Conservation (phyloP, 148 eudicot genomes). For the Euryodendron excelsum region DNA sequence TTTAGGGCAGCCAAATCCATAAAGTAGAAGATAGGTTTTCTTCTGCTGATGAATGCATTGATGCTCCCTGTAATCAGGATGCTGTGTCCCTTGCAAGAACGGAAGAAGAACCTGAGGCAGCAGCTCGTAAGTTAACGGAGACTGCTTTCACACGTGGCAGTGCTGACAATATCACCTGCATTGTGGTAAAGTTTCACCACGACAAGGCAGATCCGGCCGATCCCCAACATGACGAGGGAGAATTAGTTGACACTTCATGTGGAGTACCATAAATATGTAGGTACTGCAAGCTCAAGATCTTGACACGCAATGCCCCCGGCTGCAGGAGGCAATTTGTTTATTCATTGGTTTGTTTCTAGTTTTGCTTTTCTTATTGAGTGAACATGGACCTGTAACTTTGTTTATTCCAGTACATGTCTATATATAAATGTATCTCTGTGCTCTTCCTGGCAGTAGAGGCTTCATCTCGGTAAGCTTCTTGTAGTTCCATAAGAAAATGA, state of each 20-base stretch:
- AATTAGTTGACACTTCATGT: neutral
- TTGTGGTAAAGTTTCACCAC: conserved; percentile 78
- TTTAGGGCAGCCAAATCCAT: neutral
- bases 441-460: neutral
- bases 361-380: conserved; percentile 8
- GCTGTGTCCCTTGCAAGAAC: conserved; percentile 75
- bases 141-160: conserved; percentile 91
- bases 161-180: conserved; percentile 93
- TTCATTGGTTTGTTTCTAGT: conserved; percentile 27
- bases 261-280: neutral
- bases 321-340: conserved; percentile 32
- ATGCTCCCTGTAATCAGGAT: conserved; percentile 44
- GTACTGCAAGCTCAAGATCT: conserved; percentile 5
- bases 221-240: conserved; percentile 9
- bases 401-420: neutral
- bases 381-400: conserved; percentile 7
- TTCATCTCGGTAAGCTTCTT: no score
- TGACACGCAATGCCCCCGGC: neutral
- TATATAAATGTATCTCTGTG: conserved; percentile 1
- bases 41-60: neutral
- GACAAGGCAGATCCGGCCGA: conserved; percentile 20
- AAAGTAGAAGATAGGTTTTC: no score
- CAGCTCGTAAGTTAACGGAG: conserved; percentile 84
- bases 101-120: conserved; percentile 82
- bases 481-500: no score